Evolutionary conservation across 495 filamentous ascomycete genomes (phyloP), one percentile per base, ranked within the genome.

Genomic region (Aspergillus campestris): DNA sequence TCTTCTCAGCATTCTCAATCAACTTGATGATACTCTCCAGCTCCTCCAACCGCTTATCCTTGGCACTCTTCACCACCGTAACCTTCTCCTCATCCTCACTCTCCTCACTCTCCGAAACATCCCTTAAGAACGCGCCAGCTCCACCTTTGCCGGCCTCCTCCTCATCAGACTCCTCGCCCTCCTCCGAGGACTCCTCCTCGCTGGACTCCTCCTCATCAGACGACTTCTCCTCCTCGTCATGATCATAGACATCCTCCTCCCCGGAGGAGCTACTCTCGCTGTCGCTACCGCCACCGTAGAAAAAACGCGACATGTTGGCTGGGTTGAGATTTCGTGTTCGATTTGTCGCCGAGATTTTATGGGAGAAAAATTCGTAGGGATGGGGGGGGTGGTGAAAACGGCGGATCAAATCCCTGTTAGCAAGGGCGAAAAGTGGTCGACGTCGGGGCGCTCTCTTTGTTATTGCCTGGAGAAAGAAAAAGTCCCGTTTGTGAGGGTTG

Each of bases 1-100:
- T 99, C 77, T 94, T 96, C 63, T 90, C 73, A 10, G 87, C 89
- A 73, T 99, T 99, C 54, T 95, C 90, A 50, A 97, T 97, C 47
- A 83, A 68, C 59, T 83, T 82, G 45, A 96, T 84, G 35, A 81
- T 94, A 36, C 80, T 78, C 66, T 97, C 94, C 47, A 99, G 75
- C 60, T 95, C 94, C 59, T 95, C 94, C 47, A 89, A 69, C 34
- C 92, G 78, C 76, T 99, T 99, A 67, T 97, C 90, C 71, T 96
- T 97, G 42, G 89, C 90, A 64, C 89, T 95, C 79, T 95, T 97
- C 44, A 89, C 82, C 48, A 94, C 70, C 42, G 86, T 90, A 42
- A 81, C 80, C 46, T 79, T 77, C 36, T 87, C 87, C 48, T 94
- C 90, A 46, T 87, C 86, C 54, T 86, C 85, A 53, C 82, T 86